These are phyloP conservation scores for Cladorrhinum samala DNA, from an alignment of 495 filamentous ascomycete species.

Conservation along the genomic window DNA sequence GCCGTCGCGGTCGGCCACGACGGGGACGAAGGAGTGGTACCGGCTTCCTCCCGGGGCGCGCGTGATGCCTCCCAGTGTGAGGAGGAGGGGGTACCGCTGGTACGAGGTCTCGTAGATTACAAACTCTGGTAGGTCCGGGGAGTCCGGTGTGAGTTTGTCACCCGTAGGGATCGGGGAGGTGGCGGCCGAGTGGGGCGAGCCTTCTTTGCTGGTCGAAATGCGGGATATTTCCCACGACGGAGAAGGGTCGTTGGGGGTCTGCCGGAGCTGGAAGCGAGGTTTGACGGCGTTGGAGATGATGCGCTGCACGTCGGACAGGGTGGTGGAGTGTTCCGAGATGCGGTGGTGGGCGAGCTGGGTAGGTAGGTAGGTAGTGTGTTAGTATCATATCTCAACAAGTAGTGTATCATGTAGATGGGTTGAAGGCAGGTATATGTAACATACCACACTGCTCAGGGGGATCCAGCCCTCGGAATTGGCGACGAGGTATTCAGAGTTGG, in stretches of 20 bases:
- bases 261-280: slow-evolving; percentile 26
- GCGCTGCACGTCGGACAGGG: slow-evolving; percentile 32
- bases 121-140: slow-evolving; percentile 28
- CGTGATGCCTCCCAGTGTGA: slow-evolving; percentile 27
- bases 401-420: too few species aligned
- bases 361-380: too few species aligned
- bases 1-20: too few species aligned
- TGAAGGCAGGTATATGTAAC: slow-evolving; percentile 11
- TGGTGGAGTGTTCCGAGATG: slow-evolving; percentile 26
- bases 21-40: slow-evolving; percentile 25
- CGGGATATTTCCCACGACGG: slow-evolving; percentile 28
- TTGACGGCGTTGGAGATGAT: slow-evolving; percentile 29
- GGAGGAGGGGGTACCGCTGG: slow-evolving; percentile 30
- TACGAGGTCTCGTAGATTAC: slow-evolving; percentile 35
- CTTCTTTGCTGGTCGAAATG: slow-evolving; percentile 14
- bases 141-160: slow-evolving; percentile 21
- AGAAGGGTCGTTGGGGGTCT: slow-evolving; percentile 16
- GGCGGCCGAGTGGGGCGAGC: too few species aligned
- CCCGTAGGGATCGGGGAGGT: slow-evolving; percentile 19
- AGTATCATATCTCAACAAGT: too few species aligned
- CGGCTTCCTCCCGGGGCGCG: slow-evolving; percentile 25
- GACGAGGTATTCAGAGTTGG: slow-evolving; percentile 26
- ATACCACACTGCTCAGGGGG: slow-evolving; percentile 32
- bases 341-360: slow-evolving; percentile 31
- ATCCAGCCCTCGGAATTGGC: slow-evolving; percentile 39